Evolutionary conservation across 371 early-diverging fungal genomes (phyloP).

Genomic region (Rhizopus arrhizus): DNA sequence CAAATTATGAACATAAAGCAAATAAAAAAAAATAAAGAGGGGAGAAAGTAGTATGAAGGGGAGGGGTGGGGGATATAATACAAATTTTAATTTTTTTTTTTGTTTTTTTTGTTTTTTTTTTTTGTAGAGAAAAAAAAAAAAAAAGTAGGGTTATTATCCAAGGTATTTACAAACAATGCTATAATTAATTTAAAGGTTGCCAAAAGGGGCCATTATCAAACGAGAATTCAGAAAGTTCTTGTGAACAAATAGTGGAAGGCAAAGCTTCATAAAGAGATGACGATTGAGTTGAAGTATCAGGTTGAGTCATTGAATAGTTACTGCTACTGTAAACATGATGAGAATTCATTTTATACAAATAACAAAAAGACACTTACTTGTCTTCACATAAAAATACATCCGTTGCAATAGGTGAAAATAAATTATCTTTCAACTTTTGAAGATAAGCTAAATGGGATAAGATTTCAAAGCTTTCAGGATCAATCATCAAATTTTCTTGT

Average conservation of each 20-base stretch:
- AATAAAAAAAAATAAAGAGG: background rate
- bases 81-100: conserved; percentile 2
- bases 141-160: background rate
- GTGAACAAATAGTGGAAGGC: conserved; percentile 36
- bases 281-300: background rate
- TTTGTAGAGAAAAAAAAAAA: background rate
- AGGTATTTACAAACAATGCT: conserved; percentile 1
- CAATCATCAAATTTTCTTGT: conserved; percentile 16
- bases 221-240: conserved; percentile 30
- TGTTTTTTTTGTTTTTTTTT: background rate
- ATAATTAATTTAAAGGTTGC: conserved; percentile 4
- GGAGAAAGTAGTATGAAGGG: background rate
- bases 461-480: conserved; percentile 26
- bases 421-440: conserved; percentile 24
- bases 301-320: background rate
- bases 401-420: conserved; percentile 34
- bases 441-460: conserved; percentile 30
- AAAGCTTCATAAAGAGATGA: conserved; percentile 3
- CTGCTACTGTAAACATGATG: background rate
- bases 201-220: conserved; percentile 12
- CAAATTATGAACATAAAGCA: background rate
- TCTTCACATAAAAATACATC: conserved; percentile 45
- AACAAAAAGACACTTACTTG: conserved; percentile 23
- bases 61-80: background rate
- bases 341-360: too few species aligned